These are phyloP conservation scores for Amanita inopinata DNA, from an alignment of 768 basidiomycete species.

Conservation along the genomic window DNA sequence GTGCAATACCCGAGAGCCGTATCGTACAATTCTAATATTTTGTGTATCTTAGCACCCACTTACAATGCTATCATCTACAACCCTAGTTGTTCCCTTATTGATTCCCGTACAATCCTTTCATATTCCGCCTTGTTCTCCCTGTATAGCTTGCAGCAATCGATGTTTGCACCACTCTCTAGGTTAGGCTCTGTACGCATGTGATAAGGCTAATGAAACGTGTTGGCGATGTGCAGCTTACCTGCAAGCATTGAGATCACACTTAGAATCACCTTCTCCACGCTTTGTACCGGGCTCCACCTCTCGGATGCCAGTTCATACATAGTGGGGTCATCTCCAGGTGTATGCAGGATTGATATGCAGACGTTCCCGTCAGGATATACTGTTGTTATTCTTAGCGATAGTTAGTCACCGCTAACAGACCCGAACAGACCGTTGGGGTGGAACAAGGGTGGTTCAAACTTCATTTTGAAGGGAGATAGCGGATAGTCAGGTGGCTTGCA, in stretches of 20 bases:
- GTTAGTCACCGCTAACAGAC: neutral
- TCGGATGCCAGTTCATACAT: conserved; percentile 95
- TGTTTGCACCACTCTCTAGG: conserved; percentile 93
- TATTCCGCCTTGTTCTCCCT: conserved; percentile 85
- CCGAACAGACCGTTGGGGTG: conserved; percentile 85
- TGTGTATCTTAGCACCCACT: neutral
- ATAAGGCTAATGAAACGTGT: conserved; percentile 1
- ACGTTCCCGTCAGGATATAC: conserved; percentile 96
- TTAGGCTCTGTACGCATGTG: conserved; percentile 67
- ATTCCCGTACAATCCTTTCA: conserved; percentile 74
- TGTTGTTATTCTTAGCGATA: conserved; percentile 20
- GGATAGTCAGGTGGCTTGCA: conserved; percentile 94
- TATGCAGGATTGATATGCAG: conserved; percentile 96
- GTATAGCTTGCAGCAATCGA: conserved; percentile 95
- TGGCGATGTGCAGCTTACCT: conserved; percentile 35
- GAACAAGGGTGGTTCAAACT: conserved; percentile 92
- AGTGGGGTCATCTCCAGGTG: conserved; percentile 84
- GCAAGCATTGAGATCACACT: conserved; percentile 98
- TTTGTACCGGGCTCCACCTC: conserved; percentile 98
- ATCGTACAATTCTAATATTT: conserved; percentile 3
- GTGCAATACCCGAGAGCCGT: neutral
- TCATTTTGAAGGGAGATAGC: conserved; percentile 98
- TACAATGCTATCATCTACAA: conserved; percentile 27
- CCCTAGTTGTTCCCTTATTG: conserved; percentile 81
- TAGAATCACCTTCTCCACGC: conserved; percentile 92